Evolutionary conservation across 2,329 filamentous ascomycete genomes (phyloP).

Genomic region (Penicillium italicum): DNA sequence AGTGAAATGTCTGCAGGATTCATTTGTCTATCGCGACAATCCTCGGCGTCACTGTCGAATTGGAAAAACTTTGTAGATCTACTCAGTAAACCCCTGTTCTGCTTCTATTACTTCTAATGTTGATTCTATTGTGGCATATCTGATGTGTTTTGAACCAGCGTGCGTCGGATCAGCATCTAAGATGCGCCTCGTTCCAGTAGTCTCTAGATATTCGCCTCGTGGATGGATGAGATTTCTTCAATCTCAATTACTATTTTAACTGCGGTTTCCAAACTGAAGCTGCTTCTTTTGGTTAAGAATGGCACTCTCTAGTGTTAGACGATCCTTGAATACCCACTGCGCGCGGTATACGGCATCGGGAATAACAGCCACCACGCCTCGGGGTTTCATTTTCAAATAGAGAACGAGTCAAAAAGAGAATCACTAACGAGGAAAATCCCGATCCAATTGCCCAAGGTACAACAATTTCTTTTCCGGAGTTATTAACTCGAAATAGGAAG

Average conservation of each 20-base stretch:
- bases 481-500: neutral
- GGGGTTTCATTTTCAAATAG: neutral
- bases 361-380: too few relatives aligned
- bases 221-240: too few relatives aligned
- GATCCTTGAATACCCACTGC: too few relatives aligned
- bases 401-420: neutral
- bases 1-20: neutral
- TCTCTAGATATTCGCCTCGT: too few relatives aligned
- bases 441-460: too few relatives aligned
- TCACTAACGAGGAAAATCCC: too few relatives aligned
- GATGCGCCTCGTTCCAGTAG: neutral
- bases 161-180: neutral
- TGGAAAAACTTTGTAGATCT: too few relatives aligned
- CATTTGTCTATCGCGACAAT: neutral
- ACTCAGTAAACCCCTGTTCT: neutral
- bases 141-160: neutral
- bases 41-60: neutral
- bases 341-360: too few relatives aligned
- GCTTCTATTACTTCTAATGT: neutral
- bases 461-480: neutral
- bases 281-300: too few relatives aligned
- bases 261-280: too few relatives aligned
- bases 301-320: too few relatives aligned
- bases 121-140: neutral
- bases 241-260: too few relatives aligned